These are phyloP conservation scores for Fusarium sp. DNA, from an alignment of 2,329 filamentous ascomycete genomes.

Conservation along the genomic window DNA sequence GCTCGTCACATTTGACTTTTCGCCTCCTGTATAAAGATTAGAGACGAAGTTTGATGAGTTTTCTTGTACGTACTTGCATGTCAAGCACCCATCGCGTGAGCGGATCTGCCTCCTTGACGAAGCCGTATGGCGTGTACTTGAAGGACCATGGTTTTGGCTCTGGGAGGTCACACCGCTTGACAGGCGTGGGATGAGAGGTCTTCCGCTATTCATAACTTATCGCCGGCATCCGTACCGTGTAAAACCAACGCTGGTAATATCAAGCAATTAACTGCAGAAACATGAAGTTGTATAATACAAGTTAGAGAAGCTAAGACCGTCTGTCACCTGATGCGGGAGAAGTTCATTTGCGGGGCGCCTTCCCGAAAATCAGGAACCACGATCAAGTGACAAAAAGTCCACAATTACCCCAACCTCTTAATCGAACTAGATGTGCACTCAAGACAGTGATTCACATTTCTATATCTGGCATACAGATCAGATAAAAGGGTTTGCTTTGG, in stretches of 20 bases:
- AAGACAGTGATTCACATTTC: neutral
- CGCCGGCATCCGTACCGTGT: neutral
- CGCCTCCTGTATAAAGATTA: constrained; percentile 50
- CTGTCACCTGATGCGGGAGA: constrained; percentile 31
- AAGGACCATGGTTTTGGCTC: neutral
- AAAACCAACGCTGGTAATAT: neutral
- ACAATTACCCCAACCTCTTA: neutral
- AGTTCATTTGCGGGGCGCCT: constrained; percentile 30
- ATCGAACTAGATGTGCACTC: neutral
- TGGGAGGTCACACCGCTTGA: constrained; percentile 23
- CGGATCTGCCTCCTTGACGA: constrained; percentile 42
- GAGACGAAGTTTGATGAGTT: neutral
- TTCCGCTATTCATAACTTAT: constrained; percentile 32
- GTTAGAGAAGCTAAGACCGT: constrained; percentile 3
- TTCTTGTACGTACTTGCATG: constrained; percentile 53
- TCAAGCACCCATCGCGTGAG: constrained; percentile 53
- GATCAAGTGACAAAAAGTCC: neutral
- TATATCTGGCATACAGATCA: neutral
- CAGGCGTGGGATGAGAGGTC: constrained; percentile 37
- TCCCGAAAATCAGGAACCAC: constrained; percentile 15
- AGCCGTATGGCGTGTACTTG: constrained; percentile 23
- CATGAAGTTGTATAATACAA: constrained; percentile 10
- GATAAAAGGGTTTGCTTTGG: too few species aligned
- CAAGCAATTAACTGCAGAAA: neutral
- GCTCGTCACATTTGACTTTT: constrained; percentile 64